Evolutionary conservation across 345 rosid genomes (phyloP).

Genomic region (Brassica carinata): DNA sequence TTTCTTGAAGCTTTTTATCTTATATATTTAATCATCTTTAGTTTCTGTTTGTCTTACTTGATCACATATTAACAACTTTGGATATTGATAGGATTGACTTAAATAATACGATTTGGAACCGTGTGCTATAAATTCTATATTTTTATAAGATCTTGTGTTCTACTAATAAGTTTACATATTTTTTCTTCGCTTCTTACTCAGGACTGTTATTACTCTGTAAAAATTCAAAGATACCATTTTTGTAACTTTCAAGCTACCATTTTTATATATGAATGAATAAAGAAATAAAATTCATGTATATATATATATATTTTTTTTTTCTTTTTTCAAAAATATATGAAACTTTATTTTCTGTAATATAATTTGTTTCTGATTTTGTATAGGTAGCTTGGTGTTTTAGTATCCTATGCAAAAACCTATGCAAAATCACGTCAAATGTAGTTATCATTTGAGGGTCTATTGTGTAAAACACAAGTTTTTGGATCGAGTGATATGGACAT

Average conservation of each 20-base stretch:
- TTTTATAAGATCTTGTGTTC: not conserved
- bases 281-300: not conserved
- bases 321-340: not conserved
- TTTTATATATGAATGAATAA: not conserved
- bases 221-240: not conserved
- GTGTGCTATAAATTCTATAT: not conserved
- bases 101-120: not conserved
- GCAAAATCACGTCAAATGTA: not conserved
- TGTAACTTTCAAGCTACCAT: too few species aligned
- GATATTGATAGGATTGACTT: slow-evolving; percentile 5
- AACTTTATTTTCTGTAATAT: not conserved
- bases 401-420: not conserved
- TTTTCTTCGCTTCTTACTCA: not conserved
- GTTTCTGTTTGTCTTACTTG: slow-evolving; percentile 35
- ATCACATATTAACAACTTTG: slow-evolving; percentile 13
- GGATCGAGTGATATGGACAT: not conserved
- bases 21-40: not conserved
- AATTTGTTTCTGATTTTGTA: not conserved
- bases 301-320: not conserved
- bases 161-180: not conserved
- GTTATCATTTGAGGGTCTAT: not conserved
- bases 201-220: not conserved
- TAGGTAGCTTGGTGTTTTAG: not conserved
- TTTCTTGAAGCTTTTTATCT: slow-evolving; percentile 4
- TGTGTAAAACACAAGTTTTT: not conserved